phyloP scores from a whole-genome alignment of 805 yeast species.

The Starmerella stigmatis region DNA sequence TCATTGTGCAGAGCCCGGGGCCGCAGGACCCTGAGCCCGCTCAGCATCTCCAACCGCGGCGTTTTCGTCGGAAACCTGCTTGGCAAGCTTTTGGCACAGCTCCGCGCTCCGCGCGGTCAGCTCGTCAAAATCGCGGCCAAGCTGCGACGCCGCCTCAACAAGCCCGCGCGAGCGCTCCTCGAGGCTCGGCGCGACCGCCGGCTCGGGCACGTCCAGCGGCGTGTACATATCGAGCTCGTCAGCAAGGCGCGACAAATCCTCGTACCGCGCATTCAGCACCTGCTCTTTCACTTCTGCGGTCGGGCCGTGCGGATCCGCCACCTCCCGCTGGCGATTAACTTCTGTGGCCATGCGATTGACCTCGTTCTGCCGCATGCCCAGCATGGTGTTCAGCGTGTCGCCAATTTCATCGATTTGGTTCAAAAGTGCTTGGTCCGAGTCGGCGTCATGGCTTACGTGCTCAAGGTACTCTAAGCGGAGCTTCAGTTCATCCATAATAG shows the following conservation, averaged over 20 bases:
- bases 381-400: slow-evolving; percentile 10
- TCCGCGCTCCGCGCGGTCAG: slow-evolving; percentile 20
- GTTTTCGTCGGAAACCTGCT: slow-evolving; percentile 14
- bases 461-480: slow-evolving; percentile 20
- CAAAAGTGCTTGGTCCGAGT: slow-evolving; percentile 8
- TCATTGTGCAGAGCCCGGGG: too few species aligned
- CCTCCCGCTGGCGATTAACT: slow-evolving; percentile 3
- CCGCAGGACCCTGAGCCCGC: background rate
- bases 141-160: slow-evolving; percentile 11
- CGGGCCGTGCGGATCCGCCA: background rate
- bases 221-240: slow-evolving; percentile 11
- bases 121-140: slow-evolving; percentile 22
- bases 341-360: slow-evolving; percentile 14
- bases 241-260: slow-evolving; percentile 10
- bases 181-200: background rate
- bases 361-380: slow-evolving; percentile 13
- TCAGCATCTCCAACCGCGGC: slow-evolving; percentile 1
- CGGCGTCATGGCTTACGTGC: slow-evolving; percentile 8
- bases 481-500: slow-evolving; percentile 20
- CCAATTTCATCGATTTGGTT: slow-evolving; percentile 16
- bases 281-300: slow-evolving; percentile 8
- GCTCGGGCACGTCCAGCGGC: slow-evolving; percentile 13
- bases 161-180: slow-evolving; percentile 8
- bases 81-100: slow-evolving; percentile 15
- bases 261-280: slow-evolving; percentile 10